A percentile compares a stretch with the other conserved stretches of the same genome.
These are phyloP conservation scores for Mrakia blollopis DNA, from an alignment of 768 basidiomycete species.

Conservation along the genomic window DNA sequence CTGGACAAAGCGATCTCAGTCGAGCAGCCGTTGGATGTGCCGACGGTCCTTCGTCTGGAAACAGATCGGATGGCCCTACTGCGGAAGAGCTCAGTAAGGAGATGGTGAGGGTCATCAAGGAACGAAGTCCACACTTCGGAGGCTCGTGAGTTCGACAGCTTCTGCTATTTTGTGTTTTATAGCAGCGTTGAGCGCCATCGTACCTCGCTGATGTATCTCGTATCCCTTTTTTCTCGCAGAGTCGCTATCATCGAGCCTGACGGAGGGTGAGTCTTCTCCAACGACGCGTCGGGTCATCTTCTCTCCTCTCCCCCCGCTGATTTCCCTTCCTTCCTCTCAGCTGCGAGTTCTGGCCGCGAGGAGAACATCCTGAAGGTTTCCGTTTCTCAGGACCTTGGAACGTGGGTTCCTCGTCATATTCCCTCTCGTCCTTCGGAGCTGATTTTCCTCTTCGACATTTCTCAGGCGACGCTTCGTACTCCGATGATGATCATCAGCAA, in stretches of 20 bases:
- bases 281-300: not conserved
- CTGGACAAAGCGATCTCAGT: conserved; percentile 31
- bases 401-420: not conserved
- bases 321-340: not conserved
- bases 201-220: no score
- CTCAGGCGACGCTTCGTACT: conserved; percentile 13
- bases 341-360: conserved; percentile 28
- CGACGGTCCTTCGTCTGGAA: conserved; percentile 17
- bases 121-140: conserved; percentile 7
- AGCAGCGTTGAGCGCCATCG: no score
- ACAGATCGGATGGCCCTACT: not conserved
- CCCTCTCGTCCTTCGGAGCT: not conserved
- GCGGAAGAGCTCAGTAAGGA: conserved; percentile 10
- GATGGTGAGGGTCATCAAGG: conserved; percentile 11
- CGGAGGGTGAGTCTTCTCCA: not conserved
- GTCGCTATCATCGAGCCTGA: conserved; percentile 17
- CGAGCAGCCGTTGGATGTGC: conserved; percentile 34
- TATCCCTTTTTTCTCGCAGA: not conserved
- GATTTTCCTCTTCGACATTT: not conserved
- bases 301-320: not conserved
- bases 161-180: no score
- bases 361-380: conserved; percentile 2
- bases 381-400: conserved; percentile 29
- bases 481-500: conserved; percentile 24
- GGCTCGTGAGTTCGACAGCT: conserved; percentile 2